phyloP scores from a whole-genome alignment of 495 filamentous ascomycete genomes.

The Copromyces sp. region DNA sequence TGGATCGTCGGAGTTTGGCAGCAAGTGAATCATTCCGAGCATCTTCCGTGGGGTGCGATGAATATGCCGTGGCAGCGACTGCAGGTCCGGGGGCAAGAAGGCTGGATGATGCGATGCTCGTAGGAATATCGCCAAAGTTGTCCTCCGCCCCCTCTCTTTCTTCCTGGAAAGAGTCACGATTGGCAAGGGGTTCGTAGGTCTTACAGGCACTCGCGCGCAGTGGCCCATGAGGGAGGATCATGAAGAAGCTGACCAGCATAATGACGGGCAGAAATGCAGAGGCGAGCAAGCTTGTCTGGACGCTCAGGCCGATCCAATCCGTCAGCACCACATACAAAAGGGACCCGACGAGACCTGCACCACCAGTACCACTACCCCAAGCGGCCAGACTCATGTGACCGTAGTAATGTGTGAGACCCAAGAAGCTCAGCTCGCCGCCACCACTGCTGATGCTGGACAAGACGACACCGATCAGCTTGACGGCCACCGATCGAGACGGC shows the following conservation, averaged over 20 bases:
- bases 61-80: slow-evolving; percentile 20
- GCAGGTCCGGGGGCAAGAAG: slow-evolving; percentile 26
- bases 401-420: slow-evolving; percentile 88
- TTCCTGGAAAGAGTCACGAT: slow-evolving; percentile 13
- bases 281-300: slow-evolving; percentile 58
- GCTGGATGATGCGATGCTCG: slow-evolving; percentile 21
- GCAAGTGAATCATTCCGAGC: slow-evolving; percentile 29
- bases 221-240: slow-evolving; percentile 56
- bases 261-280: slow-evolving; percentile 69
- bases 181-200: slow-evolving; percentile 33
- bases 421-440: slow-evolving; percentile 77
- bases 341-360: slow-evolving; percentile 76
- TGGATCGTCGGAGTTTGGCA: slow-evolving; percentile 34
- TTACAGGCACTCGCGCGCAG: slow-evolving; percentile 31
- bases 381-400: slow-evolving; percentile 81
- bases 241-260: slow-evolving; percentile 81
- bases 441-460: slow-evolving; percentile 77
- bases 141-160: slow-evolving; percentile 28
- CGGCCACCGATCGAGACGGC: slow-evolving; percentile 47
- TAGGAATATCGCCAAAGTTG: slow-evolving; percentile 22
- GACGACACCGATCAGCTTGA: slow-evolving; percentile 75
- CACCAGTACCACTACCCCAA: slow-evolving; percentile 91
- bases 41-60: slow-evolving; percentile 2
- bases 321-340: slow-evolving; percentile 80
- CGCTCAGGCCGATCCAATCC: slow-evolving; percentile 60